Percentiles rank a stretch among this genome's conserved stretches.
Evolutionary conservation across 2,329 filamentous ascomycete species (phyloP).

Genomic region (Exutisphaerella laricina): DNA sequence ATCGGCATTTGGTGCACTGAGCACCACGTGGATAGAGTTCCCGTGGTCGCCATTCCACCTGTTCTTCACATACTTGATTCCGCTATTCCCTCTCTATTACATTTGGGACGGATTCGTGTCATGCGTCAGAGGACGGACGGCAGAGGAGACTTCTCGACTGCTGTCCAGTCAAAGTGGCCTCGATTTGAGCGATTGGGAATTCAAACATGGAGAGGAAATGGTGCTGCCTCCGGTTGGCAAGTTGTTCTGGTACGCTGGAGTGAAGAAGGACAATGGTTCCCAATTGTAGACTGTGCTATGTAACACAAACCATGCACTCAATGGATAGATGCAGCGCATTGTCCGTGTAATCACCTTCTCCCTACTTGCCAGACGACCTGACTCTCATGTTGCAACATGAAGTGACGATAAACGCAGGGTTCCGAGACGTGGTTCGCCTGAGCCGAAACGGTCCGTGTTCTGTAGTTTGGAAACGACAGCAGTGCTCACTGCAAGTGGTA

Average conservation of each 20-base stretch:
- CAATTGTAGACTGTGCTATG: too few relatives aligned
- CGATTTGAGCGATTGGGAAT: constrained; percentile 2
- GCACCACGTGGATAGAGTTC: constrained; percentile 2
- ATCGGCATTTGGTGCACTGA: background rate
- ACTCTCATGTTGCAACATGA: too few relatives aligned
- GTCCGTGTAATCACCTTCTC: too few relatives aligned
- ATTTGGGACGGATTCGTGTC: constrained; percentile 7
- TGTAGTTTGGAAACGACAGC: too few relatives aligned
- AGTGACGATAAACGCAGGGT: too few relatives aligned
- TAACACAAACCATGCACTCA: too few relatives aligned
- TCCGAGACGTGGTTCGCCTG: too few relatives aligned
- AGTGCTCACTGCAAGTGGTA: too few relatives aligned
- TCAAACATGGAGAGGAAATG: constrained; percentile 4
- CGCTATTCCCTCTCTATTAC: constrained; percentile 6
- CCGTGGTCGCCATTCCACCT: constrained; percentile 10
- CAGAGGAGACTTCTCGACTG: constrained; percentile 6
- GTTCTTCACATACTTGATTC: constrained; percentile 9
- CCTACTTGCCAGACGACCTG: too few relatives aligned
- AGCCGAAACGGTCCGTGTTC: too few relatives aligned
- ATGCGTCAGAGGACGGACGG: constrained; percentile 6
- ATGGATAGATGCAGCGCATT: too few relatives aligned
- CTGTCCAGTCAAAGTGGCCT: background rate
- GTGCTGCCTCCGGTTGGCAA: constrained; percentile 8
- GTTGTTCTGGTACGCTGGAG: constrained; percentile 9
- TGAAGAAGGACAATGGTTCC: too few relatives aligned